A percentile compares a stretch with the other conserved stretches of the same genome.
Evolutionary conservation across 495 filamentous ascomycete genomes (phyloP).

Genomic region (Chlorociboria aeruginascens): DNA sequence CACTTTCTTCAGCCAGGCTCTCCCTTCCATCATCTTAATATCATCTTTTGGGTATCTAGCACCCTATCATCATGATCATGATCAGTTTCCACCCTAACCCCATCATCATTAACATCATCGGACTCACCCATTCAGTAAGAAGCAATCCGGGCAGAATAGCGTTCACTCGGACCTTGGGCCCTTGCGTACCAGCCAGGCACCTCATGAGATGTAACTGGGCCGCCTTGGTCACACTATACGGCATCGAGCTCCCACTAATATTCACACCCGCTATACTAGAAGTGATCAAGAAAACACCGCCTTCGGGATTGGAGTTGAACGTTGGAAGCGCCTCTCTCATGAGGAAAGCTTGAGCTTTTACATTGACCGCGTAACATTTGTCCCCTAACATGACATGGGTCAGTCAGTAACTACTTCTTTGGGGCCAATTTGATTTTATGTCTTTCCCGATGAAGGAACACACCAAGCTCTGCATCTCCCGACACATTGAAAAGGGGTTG

Average conservation of each 20-base stretch:
- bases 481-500: too few species aligned
- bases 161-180: conserved; percentile 53
- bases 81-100: conserved; percentile 2
- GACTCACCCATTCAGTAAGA: conserved; percentile 59
- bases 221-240: conserved; percentile 57
- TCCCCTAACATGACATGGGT: conserved; percentile 22
- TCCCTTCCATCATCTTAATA: conserved; percentile 27
- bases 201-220: conserved; percentile 57
- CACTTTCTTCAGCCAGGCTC: conserved; percentile 30
- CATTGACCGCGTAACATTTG: conserved; percentile 59
- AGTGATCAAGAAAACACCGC: conserved; percentile 57
- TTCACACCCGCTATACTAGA: conserved; percentile 42
- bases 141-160: conserved; percentile 56
- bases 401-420: neutral
- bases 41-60: conserved; percentile 30
- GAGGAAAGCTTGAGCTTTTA: conserved; percentile 52
- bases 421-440: neutral
- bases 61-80: conserved; percentile 24
- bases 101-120: neutral
- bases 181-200: conserved; percentile 55
- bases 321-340: conserved; percentile 50
- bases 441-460: too few species aligned
- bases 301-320: conserved; percentile 57
- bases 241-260: conserved; percentile 42
- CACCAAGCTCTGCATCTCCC: too few species aligned